Base-by-base conservation (phyloP, 2,329 filamentous ascomycete genomes). In the Verticillium longisporum region DNA sequence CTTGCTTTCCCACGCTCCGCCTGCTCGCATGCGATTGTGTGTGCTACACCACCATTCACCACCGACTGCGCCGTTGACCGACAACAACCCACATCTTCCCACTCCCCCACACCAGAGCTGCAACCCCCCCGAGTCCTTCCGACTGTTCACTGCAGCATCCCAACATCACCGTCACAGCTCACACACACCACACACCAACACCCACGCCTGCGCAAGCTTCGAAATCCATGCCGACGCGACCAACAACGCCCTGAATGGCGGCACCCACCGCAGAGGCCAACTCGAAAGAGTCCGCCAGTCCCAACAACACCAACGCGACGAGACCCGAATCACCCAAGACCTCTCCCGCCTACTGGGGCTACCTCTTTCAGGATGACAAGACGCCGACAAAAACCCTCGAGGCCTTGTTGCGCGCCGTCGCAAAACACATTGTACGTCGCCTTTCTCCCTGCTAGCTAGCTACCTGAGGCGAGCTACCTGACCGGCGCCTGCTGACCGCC, bases 341-440 rank as follows among this genome's bases (percentile, higher is more conserved):
- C 21, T 14, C 61, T 34, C 37, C 59, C n/a, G 57, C 33, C 7
- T 64, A 38, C 36, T 91, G 90, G 75, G 84, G 84, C 57, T 87
- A 88, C 71, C 80, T 93, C 68, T 90, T 90, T 69, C 82, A 86
- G 65, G 74, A 78, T 38, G 80, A 90, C 72, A 91, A 91, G 73
- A 83, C 82, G 56, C 85, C 89, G 5, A 88, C 88, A 4, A 82
- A 83, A 59, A 72, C 88, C 55, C 80, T 93, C 33, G 83, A 89
- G 72, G 85, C 87, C 60, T 78, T 93, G 36, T 80, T 92, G 65
- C 76, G 86, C 67, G 86, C 88, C 36, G 85, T 93, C 66, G 88
- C 85, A 55, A 80, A 82, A 61, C 77, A 90, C 68, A 89, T 92
- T 71, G 90, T 93, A 81, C 75, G 87, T 74, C 45, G 31, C 45